Conservation (phyloP, 2,329 filamentous ascomycete genomes). For the Fonsecaea erecta region DNA sequence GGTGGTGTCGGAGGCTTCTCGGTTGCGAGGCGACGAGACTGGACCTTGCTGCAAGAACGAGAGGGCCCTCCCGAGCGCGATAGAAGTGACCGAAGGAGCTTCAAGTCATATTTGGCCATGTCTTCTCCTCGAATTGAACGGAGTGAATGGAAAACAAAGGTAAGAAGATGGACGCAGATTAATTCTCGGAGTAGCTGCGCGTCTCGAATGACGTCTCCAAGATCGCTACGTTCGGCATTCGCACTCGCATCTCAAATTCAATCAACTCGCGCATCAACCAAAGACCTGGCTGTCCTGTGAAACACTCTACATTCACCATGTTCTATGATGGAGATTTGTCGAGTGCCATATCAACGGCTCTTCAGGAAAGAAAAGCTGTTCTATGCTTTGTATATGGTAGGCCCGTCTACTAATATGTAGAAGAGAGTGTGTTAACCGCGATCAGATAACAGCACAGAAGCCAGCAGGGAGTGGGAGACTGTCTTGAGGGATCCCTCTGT, state of each 20-base stretch:
- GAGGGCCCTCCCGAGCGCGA: slow-evolving; percentile 1
- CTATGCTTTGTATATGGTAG: slow-evolving; percentile 82
- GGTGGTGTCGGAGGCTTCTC: slow-evolving; percentile 18
- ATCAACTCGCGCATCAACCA: neutral
- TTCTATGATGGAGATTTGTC: slow-evolving; percentile 83
- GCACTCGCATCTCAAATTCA: neutral
- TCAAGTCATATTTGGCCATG: slow-evolving; percentile 29
- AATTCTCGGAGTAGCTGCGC: slow-evolving; percentile 1
- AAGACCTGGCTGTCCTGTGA: neutral
- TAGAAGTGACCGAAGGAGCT: slow-evolving; percentile 17
- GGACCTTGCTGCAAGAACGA: neutral
- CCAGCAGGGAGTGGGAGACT: slow-evolving; percentile 74
- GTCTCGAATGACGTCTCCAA: neutral
- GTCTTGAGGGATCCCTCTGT: slow-evolving; percentile 52
- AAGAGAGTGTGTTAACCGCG: slow-evolving; percentile 14
- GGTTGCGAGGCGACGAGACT: slow-evolving; percentile 18
- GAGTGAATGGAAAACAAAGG: neutral
- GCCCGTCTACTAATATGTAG: slow-evolving; percentile 30
- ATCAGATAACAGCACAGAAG: slow-evolving; percentile 69
- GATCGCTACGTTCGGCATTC: neutral
- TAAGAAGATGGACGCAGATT: neutral
- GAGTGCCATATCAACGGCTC: slow-evolving; percentile 75
- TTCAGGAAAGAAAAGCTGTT: slow-evolving; percentile 76
- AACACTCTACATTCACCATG: slow-evolving; percentile 56
- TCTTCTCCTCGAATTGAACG: neutral